These are phyloP conservation scores for Hibiscus tridactylites DNA, from an alignment of 345 rosid species.

Conservation along the genomic window DNA sequence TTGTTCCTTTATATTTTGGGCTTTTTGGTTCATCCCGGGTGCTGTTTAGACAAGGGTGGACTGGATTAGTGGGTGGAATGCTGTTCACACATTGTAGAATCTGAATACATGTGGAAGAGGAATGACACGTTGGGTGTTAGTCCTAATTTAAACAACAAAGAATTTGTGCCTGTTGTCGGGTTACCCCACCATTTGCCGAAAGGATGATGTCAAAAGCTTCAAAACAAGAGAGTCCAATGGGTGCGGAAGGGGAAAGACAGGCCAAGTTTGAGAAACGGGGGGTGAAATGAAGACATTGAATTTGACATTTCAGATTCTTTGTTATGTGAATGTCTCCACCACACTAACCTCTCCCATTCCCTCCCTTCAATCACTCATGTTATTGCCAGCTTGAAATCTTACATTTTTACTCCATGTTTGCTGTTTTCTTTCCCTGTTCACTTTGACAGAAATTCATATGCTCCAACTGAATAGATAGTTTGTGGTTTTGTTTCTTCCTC, in stretches of 20 bases:
- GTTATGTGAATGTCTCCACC: constrained; percentile 24
- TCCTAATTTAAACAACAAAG: constrained; percentile 15
- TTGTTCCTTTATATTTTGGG: neutral
- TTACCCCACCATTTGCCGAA: neutral
- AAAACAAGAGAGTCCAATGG: constrained; percentile 9
- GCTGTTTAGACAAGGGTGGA: neutral
- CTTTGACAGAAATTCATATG: neutral
- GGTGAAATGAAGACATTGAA: constrained; percentile 35
- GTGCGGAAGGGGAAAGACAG: constrained; percentile 6
- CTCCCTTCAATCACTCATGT: too few relatives aligned
- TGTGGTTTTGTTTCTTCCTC: too few relatives aligned
- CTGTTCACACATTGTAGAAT: constrained; percentile 19
- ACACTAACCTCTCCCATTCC: neutral
- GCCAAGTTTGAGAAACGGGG: neutral
- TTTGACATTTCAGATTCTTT: constrained; percentile 68
- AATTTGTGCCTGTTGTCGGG: constrained; percentile 16
- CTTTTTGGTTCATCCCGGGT: neutral
- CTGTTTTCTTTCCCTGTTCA: too few relatives aligned
- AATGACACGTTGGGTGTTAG: constrained; percentile 18
- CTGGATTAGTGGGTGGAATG: constrained; percentile 7
- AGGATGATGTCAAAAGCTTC: neutral
- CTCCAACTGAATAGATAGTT: too few relatives aligned
- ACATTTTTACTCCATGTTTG: too few relatives aligned
- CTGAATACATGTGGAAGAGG: constrained; percentile 3
- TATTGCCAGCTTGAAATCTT: constrained; percentile 27